phyloP scores from a whole-genome alignment of 1,284 basidiomycete genomes.

The Trichosporon ovoides region DNA sequence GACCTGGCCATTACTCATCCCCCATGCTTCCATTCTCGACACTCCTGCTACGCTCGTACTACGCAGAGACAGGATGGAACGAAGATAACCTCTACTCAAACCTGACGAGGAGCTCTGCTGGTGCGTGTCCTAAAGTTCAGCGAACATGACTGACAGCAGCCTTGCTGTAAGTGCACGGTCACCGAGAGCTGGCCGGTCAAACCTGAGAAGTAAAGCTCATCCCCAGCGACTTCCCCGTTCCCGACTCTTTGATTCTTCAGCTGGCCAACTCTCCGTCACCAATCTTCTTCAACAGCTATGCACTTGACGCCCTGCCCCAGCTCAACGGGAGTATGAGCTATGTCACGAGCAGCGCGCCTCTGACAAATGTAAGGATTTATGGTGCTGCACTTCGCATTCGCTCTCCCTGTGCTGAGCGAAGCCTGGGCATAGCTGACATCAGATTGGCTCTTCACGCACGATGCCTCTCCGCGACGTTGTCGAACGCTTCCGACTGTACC shows the following conservation, averaged over 20 bases:
- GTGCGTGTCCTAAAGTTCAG: slow-evolving; percentile 52
- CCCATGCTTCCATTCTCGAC: slow-evolving; percentile 59
- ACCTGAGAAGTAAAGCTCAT: background rate
- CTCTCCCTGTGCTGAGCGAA: no score
- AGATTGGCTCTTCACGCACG: slow-evolving; percentile 58
- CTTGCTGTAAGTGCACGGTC: slow-evolving; percentile 24
- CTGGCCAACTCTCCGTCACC: slow-evolving; percentile 87
- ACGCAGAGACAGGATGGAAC: slow-evolving; percentile 88
- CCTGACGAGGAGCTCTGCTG: slow-evolving; percentile 78
- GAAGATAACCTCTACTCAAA: slow-evolving; percentile 91
- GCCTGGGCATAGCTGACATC: slow-evolving; percentile 7
- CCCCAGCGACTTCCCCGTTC: slow-evolving; percentile 38
- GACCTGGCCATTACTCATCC: background rate
- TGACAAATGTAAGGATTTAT: slow-evolving; percentile 55
- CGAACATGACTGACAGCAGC: slow-evolving; percentile 39
- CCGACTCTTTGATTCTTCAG: slow-evolving; percentile 52
- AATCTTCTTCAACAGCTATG: slow-evolving; percentile 83
- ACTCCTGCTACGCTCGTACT: slow-evolving; percentile 83
- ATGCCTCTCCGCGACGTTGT: slow-evolving; percentile 84
- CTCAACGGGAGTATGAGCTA: slow-evolving; percentile 87
- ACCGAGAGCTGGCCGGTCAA: background rate
- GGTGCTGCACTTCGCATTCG: no score
- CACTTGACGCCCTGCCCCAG: slow-evolving; percentile 84
- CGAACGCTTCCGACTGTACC: slow-evolving; percentile 74
- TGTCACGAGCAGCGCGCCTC: slow-evolving; percentile 78